Evolutionary conservation across 345 rosid species (phyloP), one percentile per base, ranked within the genome.

Genomic region (Syzygium jambos): DNA sequence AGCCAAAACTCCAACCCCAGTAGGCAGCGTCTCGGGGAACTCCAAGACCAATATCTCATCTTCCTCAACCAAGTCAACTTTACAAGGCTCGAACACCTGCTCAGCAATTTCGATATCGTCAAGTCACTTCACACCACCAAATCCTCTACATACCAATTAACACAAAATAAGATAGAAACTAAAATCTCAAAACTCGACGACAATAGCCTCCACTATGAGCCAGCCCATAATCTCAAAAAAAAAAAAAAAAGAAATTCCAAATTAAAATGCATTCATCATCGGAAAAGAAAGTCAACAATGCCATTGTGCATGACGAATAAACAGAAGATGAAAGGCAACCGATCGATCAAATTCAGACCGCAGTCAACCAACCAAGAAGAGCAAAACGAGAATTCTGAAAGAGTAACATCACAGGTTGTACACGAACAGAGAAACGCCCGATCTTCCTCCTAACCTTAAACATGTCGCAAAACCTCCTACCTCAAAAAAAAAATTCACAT

Each of bases 31-130:
- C 88, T 92, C 95, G 49, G 88, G 77, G 88, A 98, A 98, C 87
- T 96, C 98, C 89, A 98, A 85, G 80, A 98, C 95, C 90, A 98
- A 63, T 87, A 96, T 92, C 93, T 95, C 96, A 89, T 98, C 99
- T 12, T 88, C 94, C 87, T 94, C 95, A 53, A 94, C 87, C 83
- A 93, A 78, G 6, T 92, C 91, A 85, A 93, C 90, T 89, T 90
- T 95, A 5, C 88, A 90, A 16, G 98, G 95, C 90, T 92, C 87
- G 27, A 93, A 85, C 51, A 89, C 93, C 99, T 96, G 93, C 80
- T 73, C 80, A 73, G 25, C 46, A 73, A 73, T 73, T 73, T 73
- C 49, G 38, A 73, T 9, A 34, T 19, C 49, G 6, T 73, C 49
- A 34, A 34, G 25, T 34, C 80, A 73, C 80, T 73, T 73, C 10